A percentile compares a stretch with the other conserved stretches of the same genome.
Conservation (phyloP, 331 rosid genomes). For the Stylosanthes scabra region DNA sequence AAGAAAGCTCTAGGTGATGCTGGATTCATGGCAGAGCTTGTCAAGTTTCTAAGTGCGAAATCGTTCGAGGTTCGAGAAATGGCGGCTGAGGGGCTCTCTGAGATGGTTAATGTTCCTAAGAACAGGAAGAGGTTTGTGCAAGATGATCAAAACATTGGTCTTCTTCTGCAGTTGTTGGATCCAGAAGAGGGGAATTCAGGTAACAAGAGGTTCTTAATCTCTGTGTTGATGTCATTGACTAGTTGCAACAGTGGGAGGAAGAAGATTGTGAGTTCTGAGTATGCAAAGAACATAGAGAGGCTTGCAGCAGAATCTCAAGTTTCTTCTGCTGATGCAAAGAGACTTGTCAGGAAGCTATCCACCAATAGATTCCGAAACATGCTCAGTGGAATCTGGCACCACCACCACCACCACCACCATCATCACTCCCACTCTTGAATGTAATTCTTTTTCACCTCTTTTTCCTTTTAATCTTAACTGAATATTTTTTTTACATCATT, state of each 20-base stretch:
- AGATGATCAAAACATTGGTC: constrained; percentile 69
- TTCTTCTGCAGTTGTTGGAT: constrained; percentile 70
- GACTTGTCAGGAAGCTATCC: constrained; percentile 77
- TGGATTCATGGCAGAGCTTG: constrained; percentile 81
- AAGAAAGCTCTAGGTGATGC: constrained; percentile 76
- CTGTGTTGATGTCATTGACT: constrained; percentile 76
- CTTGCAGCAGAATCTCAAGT: constrained; percentile 89
- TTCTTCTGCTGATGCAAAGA: constrained; percentile 85
- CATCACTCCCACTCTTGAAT: constrained; percentile 70
- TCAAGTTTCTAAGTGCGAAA: constrained; percentile 73
- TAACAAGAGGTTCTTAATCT: constrained; percentile 59
- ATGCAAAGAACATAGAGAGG: constrained; percentile 75
- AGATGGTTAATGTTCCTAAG: constrained; percentile 68
- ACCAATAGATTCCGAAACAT: constrained; percentile 75
- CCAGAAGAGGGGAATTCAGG: constrained; percentile 66
- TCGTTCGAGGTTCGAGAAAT: constrained; percentile 83
- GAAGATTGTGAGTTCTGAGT: constrained; percentile 75
- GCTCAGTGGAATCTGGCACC: constrained; percentile 85
- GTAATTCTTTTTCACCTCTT: constrained; percentile 37
- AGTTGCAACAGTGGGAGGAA: constrained; percentile 79
- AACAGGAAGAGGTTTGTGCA: constrained; percentile 78
- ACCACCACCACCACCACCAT: constrained; percentile 7
- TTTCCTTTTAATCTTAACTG: constrained; percentile 38
- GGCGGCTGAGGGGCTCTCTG: constrained; percentile 79
- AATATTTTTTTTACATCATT: constrained; percentile 54